Conservation (phyloP, 1,139 yeast genomes). For the Blastobotrys petasosporus region DNA sequence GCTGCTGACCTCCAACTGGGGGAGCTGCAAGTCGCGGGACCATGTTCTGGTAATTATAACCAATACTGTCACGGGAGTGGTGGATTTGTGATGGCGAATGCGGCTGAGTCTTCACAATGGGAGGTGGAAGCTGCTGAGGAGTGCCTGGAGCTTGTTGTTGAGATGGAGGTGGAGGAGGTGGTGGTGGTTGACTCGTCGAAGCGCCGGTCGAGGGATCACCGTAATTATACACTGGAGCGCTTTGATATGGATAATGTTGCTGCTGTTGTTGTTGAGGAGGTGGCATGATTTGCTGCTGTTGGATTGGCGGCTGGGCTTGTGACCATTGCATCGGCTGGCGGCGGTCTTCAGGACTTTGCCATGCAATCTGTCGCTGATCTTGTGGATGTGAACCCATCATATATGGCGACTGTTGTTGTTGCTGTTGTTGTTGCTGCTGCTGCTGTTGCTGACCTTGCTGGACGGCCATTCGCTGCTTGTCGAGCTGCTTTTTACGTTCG, state of each 20-base stretch:
- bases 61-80: no score
- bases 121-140: constrained; percentile 13
- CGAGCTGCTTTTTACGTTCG: constrained; percentile 28
- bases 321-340: not conserved
- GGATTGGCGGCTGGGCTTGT: not conserved
- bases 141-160: constrained; percentile 8
- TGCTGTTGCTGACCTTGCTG: constrained; percentile 14
- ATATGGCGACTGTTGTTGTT: constrained; percentile 10
- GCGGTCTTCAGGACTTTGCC: not conserved
- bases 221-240: constrained; percentile 7
- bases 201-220: constrained; percentile 3
- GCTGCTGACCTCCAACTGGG: constrained; percentile 5
- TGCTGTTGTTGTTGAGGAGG: constrained; percentile 6
- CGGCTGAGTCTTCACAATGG: constrained; percentile 8
- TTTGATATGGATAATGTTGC: constrained; percentile 3
- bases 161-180: not conserved
- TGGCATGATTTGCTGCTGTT: not conserved
- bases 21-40: no score
- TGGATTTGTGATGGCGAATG: no score
- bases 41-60: no score
- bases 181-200: constrained; percentile 10
- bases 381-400: no score
- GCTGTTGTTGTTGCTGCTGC: constrained; percentile 16
- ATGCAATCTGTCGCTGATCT: not conserved
- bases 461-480: constrained; percentile 21